Evolutionary conservation across 2,329 filamentous ascomycete genomes (phyloP).

Genomic region (Beauveria scarabaeidicola): DNA sequence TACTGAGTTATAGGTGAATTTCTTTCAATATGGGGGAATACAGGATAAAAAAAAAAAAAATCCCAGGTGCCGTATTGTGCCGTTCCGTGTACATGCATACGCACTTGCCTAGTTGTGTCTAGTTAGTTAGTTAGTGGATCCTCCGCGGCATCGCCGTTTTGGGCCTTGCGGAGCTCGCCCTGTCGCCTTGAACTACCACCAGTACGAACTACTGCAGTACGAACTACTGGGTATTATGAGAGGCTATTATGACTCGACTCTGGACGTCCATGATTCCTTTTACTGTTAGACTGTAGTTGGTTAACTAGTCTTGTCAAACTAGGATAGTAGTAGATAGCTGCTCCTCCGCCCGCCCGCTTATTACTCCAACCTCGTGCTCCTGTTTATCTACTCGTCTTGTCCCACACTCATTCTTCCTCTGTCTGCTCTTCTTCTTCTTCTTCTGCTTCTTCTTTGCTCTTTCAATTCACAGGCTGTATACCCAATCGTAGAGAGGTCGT

Average conservation of each 20-base stretch:
- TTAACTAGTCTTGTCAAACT: neutral
- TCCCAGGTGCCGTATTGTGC: no score
- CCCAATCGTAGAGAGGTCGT: neutral
- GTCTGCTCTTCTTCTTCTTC: neutral
- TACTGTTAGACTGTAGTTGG: neutral
- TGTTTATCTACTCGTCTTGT: conserved; percentile 8
- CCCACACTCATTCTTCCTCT: no score
- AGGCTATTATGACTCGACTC: no score
- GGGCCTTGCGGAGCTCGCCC: conserved; percentile 3
- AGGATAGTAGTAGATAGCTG: no score
- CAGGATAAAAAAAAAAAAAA: no score
- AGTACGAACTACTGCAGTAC: no score
- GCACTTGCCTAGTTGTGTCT: no score
- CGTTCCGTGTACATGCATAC: no score
- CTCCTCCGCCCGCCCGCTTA: neutral
- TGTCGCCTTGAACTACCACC: neutral
- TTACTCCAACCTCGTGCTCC: neutral
- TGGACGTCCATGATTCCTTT: neutral
- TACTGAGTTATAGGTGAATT: no score
- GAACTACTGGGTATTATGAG: no score
- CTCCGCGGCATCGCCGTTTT: conserved; percentile 3
- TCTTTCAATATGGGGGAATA: no score
- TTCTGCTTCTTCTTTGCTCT: neutral
- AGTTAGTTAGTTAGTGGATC: neutral
- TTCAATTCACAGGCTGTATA: neutral